Conservation (phyloP, 2,329 filamentous ascomycete species). For the Fusarium hainanense region DNA sequence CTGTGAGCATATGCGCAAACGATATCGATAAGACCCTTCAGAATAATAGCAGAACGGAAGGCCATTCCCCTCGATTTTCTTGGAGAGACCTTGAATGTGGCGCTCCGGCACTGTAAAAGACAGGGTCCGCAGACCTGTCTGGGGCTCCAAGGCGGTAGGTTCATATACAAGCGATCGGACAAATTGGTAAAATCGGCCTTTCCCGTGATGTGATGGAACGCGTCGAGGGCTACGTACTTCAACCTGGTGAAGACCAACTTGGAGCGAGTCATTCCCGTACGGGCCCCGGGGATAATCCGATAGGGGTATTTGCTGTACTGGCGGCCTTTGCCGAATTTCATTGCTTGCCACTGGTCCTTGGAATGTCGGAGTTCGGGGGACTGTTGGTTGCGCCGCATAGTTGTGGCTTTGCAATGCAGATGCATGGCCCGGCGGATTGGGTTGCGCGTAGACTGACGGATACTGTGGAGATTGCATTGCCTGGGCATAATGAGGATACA, state of each 20-base stretch:
- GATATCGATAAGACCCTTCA: constrained; percentile 70
- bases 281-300: constrained; percentile 56
- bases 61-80: constrained; percentile 43
- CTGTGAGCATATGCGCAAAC: constrained; percentile 71
- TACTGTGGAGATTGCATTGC: constrained; percentile 22
- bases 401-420: constrained; percentile 11
- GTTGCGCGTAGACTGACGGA: constrained; percentile 7
- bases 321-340: not conserved
- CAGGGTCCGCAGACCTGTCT: constrained; percentile 55
- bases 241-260: constrained; percentile 60
- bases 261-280: constrained; percentile 55
- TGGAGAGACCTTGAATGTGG: constrained; percentile 52
- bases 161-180: constrained; percentile 62
- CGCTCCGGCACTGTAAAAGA: constrained; percentile 58
- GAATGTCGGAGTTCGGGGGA: not conserved
- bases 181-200: constrained; percentile 66
- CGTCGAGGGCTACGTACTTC: constrained; percentile 61
- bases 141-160: constrained; percentile 56
- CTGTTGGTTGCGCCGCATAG: constrained; percentile 1
- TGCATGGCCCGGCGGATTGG: constrained; percentile 1
- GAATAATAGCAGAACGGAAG: constrained; percentile 55
- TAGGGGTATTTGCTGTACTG: constrained; percentile 29
- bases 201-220: constrained; percentile 42
- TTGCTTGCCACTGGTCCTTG: constrained; percentile 6
- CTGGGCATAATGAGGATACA: constrained; percentile 4